Percentiles rank a stretch among this genome's conserved stretches.
Evolutionary conservation across 225 moss, liverwort and hornwort species (phyloP).

Genomic region (Climacium dendroides): DNA sequence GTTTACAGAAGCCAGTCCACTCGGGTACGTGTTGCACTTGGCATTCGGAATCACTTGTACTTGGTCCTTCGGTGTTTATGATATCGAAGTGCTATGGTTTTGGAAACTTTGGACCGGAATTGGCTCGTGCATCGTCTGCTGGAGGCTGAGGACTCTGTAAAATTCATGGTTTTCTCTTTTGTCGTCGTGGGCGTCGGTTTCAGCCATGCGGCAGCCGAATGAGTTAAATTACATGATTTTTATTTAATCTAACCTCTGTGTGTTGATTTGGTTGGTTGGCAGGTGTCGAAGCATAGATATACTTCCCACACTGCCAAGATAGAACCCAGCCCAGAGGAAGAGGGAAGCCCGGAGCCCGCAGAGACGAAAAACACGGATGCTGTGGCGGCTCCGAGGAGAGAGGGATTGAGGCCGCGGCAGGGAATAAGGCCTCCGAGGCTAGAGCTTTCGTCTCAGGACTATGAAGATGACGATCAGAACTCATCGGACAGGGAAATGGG

Average conservation of each 20-base stretch:
- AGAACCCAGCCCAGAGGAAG: conserved; percentile 44
- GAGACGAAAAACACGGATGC: conserved; percentile 36
- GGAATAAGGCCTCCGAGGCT: conserved; percentile 45
- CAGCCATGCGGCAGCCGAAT: background rate
- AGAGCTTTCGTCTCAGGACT: conserved; percentile 50
- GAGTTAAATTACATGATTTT: background rate
- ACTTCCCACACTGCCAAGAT: conserved; percentile 27
- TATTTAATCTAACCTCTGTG: background rate
- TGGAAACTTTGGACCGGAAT: background rate
- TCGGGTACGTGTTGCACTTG: conserved; percentile 17
- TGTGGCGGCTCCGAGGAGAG: conserved; percentile 55
- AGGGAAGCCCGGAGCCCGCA: conserved; percentile 45
- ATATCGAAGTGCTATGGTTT: background rate
- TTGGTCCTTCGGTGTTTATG: background rate
- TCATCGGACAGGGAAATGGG: conserved; percentile 48
- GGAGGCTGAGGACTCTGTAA: background rate
- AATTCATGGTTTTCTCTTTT: background rate
- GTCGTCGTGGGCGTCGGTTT: background rate
- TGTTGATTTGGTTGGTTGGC: background rate
- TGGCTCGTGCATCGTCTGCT: background rate
- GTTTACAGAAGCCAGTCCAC: conserved; percentile 20
- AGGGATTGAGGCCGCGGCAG: conserved; percentile 64
- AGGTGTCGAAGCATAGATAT: conserved; percentile 41
- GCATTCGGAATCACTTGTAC: background rate
- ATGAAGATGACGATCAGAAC: conserved; percentile 38